Evolutionary conservation across 306 rosid species (phyloP).

Genomic region (Cicer bijugum): DNA sequence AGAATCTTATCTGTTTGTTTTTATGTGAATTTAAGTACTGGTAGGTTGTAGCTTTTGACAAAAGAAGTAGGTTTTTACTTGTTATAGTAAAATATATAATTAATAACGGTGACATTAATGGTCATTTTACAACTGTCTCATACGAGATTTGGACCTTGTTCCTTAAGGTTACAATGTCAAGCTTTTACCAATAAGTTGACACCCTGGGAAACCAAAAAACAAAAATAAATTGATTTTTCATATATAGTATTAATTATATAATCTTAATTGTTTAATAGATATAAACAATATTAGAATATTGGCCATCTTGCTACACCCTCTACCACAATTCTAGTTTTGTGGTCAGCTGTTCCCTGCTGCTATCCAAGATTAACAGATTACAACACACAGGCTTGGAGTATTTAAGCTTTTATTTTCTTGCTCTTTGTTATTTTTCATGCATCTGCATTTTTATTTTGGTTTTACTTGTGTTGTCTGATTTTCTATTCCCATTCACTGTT

Average conservation of each 20-base stretch:
- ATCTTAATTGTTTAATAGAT: not conserved
- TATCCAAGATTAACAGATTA: not conserved
- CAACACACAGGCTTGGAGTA: not conserved
- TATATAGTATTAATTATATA: not conserved
- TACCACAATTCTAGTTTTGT: not conserved
- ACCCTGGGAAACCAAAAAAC: no score
- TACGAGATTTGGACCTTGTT: no score
- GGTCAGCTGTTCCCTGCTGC: not conserved
- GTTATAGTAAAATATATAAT: not conserved
- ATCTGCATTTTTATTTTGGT: constrained; percentile 41
- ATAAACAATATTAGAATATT: not conserved
- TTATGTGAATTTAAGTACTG: not conserved
- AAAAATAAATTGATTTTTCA: not conserved
- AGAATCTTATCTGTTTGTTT: constrained; percentile 10
- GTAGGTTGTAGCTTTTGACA: not conserved
- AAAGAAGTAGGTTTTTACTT: not conserved
- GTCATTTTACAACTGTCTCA: no score
- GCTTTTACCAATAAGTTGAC: no score
- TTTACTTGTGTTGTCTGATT: constrained; percentile 45
- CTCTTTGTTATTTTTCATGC: constrained; percentile 26
- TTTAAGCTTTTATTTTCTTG: constrained; percentile 23
- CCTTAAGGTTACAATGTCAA: no score
- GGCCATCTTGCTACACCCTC: not conserved
- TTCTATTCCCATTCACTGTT: constrained; percentile 35
- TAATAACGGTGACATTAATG: not conserved